Percentiles rank a stretch among this genome's conserved stretches.
Conservation (phyloP, 2,329 filamentous ascomycete species). For the Rhynchosporium graminicola region DNA sequence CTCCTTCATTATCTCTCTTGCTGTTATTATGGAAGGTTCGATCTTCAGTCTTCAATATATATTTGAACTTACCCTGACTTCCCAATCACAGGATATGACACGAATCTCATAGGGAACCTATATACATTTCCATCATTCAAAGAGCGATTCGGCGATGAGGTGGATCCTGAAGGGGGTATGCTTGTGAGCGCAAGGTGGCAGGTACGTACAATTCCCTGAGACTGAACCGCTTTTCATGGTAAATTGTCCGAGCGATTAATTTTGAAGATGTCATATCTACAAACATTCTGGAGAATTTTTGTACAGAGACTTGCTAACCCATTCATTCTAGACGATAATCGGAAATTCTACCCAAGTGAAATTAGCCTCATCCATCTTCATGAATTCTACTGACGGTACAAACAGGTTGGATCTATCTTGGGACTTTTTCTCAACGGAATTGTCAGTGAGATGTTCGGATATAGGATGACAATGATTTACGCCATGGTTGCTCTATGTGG, state of each 20-base stretch:
- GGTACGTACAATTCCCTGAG: too few species aligned
- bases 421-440: conserved; percentile 14
- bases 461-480: conserved; percentile 13
- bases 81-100: conserved; percentile 1
- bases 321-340: background rate
- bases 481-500: conserved; percentile 4
- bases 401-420: conserved; percentile 8
- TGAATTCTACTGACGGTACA: too few species aligned
- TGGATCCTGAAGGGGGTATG: background rate
- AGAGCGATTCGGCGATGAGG: conserved; percentile 11
- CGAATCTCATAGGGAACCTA: conserved; percentile 13
- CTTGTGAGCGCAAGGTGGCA: conserved; percentile 9
- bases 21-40: conserved; percentile 76
- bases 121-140: conserved; percentile 13
- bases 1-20: conserved; percentile 80
- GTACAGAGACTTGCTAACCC: too few species aligned
- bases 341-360: conserved; percentile 3
- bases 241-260: too few species aligned
- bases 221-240: too few species aligned
- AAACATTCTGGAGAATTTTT: too few species aligned
- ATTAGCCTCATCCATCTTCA: too few species aligned
- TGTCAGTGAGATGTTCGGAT: conserved; percentile 3
- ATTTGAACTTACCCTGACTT: too few species aligned
- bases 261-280: too few species aligned
- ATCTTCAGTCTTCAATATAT: too few species aligned